Evolutionary conservation across 148 eudicot species (phyloP).

Genomic region (Selenicereus undatus): DNA sequence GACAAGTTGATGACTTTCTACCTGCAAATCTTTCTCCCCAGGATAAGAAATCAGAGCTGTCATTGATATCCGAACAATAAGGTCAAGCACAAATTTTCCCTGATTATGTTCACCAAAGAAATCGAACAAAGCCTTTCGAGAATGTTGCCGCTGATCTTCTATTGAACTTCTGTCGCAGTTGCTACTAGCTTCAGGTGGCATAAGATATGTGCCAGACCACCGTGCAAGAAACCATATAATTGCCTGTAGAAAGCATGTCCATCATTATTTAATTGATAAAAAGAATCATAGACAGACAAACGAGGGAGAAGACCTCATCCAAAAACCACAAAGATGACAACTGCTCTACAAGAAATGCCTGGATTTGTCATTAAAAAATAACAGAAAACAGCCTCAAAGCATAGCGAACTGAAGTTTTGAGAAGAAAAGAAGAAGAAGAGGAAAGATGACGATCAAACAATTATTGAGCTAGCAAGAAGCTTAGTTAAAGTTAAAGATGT

Average conservation of each 20-base stretch:
- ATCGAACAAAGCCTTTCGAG: conserved; percentile 43
- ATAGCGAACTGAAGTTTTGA: neutral
- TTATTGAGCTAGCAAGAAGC: neutral
- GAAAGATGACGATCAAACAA: neutral
- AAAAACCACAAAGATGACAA: neutral
- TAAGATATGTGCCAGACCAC: conserved; percentile 84
- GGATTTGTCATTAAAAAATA: neutral
- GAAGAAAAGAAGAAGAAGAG: neutral
- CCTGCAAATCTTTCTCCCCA: conserved; percentile 96
- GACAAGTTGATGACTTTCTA: conserved; percentile 19
- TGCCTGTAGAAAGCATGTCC: conserved; percentile 49
- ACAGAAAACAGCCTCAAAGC: neutral
- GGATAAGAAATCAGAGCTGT: conserved; percentile 69
- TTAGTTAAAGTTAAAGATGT: neutral
- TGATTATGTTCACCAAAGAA: conserved; percentile 64
- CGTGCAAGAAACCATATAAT: conserved; percentile 90
- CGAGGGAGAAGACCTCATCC: neutral
- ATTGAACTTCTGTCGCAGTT: conserved; percentile 17
- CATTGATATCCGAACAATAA: conserved; percentile 62
- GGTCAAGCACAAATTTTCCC: conserved; percentile 65
- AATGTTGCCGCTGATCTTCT: conserved; percentile 33
- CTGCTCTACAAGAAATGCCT: neutral
- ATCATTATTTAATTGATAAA: conserved; percentile 6
- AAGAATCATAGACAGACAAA: neutral
- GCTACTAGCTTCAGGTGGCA: conserved; percentile 51